phyloP scores from a whole-genome alignment of 495 filamentous ascomycete species.

The Penicillium manginii region DNA sequence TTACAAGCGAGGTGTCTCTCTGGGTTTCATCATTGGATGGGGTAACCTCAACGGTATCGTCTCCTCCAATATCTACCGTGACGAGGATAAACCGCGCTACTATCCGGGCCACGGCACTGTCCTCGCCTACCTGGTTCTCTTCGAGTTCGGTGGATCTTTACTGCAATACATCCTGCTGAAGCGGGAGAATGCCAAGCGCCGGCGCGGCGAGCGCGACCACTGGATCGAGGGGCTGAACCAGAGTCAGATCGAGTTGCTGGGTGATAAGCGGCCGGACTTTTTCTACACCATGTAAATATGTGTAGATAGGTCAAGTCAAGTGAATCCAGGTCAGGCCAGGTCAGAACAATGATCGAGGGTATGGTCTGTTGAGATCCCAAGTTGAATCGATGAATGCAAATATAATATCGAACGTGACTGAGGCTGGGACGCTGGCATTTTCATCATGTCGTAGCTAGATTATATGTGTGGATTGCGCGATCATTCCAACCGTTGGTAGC shows the following conservation, averaged over 20 bases:
- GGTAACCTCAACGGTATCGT: constrained; percentile 91
- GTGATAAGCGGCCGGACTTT: constrained; percentile 79
- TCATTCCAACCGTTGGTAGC: constrained; percentile 26
- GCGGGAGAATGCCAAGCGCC: constrained; percentile 42
- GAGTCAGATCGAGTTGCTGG: constrained; percentile 44
- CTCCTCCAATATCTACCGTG: constrained; percentile 71
- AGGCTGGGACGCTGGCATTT: background rate
- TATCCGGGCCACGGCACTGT: constrained; percentile 62
- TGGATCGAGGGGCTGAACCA: constrained; percentile 52
- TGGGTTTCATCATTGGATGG: constrained; percentile 91
- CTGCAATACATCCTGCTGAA: constrained; percentile 67
- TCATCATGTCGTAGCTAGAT: constrained; percentile 3
- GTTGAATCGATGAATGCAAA: background rate
- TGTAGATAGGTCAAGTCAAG: background rate
- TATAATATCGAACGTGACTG: background rate
- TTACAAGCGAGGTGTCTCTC: constrained; percentile 85
- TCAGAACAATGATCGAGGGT: background rate
- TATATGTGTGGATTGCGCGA: background rate
- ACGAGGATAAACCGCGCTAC: constrained; percentile 56
- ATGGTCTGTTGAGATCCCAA: background rate
- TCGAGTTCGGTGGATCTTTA: constrained; percentile 62
- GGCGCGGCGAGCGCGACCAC: constrained; percentile 68
- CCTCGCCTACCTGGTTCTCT: constrained; percentile 62
- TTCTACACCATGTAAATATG: constrained; percentile 64
- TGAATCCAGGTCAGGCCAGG: no score